Base-by-base conservation (phyloP, 2,329 filamentous ascomycete species). In the Alternaria solani region DNA sequence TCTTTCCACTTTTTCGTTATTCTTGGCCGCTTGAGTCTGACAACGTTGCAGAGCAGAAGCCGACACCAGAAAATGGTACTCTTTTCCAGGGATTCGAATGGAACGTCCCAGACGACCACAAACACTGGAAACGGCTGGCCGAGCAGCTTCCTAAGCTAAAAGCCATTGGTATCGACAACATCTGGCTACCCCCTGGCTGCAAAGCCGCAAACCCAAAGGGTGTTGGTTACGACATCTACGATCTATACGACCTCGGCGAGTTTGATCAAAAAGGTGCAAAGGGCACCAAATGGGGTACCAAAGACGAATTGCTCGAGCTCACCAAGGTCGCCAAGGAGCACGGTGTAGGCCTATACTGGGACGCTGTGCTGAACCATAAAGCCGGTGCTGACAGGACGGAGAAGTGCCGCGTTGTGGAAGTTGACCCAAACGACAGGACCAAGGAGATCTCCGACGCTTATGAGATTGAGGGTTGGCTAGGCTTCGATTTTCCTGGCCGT, bases 51-150 rank as follows among this genome's bases (percentile, higher is more conserved):
- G 73, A 76, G 14, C 71, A 67, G 39, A 63, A 67, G 28, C 72
- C 74, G 16, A 78, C 76, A 7, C 70, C 71, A 14, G 70, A 71
- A 51, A 78, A 78, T 43, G 67, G 83, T 16, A 78, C 76, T 52
- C 86, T 92, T 78, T 84, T 92, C 66, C 89, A 92, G 75, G 87
- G 83, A 12, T 92, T 91, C 72, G 90, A 92, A 79, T 92, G 90
- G 90, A 88, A 92, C 71, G 83, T 87, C 5, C 87, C 88, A 2
- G 83, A 84, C 43, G 85, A 89, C 64, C 77, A 84, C 53, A 65
- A 69, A 28, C 89, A 91, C 75, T 91, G 87, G 85, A 78, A 81
- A 36, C 85, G 88, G 8, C 83, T 91, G 1, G 76, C 79, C 14
- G 77, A 80, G 18, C 81, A 82, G 7, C 70, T 90, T 1, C 83